A percentile compares a stretch with the other conserved stretches of the same genome.
Evolutionary conservation across 495 filamentous ascomycete genomes (phyloP).

Genomic region (Aspergillus cavernicola): DNA sequence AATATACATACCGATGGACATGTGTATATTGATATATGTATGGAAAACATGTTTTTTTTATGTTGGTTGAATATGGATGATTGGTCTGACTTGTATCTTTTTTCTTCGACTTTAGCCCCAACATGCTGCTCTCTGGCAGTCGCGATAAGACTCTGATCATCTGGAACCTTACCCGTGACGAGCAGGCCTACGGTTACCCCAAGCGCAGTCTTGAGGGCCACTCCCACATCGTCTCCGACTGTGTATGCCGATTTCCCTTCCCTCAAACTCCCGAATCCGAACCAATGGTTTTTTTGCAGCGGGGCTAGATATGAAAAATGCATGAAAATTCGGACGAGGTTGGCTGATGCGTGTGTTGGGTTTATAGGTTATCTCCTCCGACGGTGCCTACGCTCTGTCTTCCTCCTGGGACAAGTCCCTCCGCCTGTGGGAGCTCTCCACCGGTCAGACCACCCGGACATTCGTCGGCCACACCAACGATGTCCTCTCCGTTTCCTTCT

Average conservation of each 20-base stretch:
- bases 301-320: neutral
- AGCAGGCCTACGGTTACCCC: conserved; percentile 94
- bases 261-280: conserved; percentile 4
- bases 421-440: conserved; percentile 97
- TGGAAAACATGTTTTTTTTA: conserved; percentile 9
- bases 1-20: conserved; percentile 6
- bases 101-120: conserved; percentile 65
- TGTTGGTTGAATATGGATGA: conserved; percentile 25
- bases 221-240: conserved; percentile 99
- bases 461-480: conserved; percentile 99
- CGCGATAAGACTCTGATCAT: conserved; percentile 99
- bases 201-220: conserved; percentile 98
- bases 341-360: conserved; percentile 30
- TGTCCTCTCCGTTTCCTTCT: conserved; percentile 99
- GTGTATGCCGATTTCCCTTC: conserved; percentile 61
- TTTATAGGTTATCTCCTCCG: conserved; percentile 94
- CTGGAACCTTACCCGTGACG: conserved; percentile 99
- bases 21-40: conserved; percentile 12
- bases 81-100: conserved; percentile 36
- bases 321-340: conserved; percentile 16
- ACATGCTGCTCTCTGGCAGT: conserved; percentile 98
- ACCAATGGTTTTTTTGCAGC: neutral
- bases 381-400: conserved; percentile 98
- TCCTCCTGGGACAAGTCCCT: conserved; percentile 99
- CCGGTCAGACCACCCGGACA: conserved; percentile 90